Percentiles rank a stretch among this genome's conserved stretches.
phyloP scores from a whole-genome alignment of 192 early-diverging fungal species.

The Ramicandelaber brevisporus region DNA sequence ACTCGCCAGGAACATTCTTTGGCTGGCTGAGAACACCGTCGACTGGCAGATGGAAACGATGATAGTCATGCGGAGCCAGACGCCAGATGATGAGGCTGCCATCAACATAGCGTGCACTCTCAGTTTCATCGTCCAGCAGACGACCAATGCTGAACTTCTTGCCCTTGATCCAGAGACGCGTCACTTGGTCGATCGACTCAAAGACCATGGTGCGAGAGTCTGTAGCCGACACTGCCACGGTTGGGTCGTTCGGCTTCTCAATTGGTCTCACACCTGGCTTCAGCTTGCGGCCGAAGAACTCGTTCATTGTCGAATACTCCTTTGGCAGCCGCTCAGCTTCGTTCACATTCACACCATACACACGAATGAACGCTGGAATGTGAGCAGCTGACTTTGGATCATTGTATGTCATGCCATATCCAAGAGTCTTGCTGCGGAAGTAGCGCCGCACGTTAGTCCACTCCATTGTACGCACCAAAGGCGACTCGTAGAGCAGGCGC shows the following conservation, averaged over 20 bases:
- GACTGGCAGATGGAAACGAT: constrained; percentile 53
- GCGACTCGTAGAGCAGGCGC: constrained; percentile 50
- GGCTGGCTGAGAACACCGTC: constrained; percentile 34
- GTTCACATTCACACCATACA: constrained; percentile 33
- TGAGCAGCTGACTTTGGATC: constrained; percentile 27
- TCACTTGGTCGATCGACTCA: constrained; percentile 28
- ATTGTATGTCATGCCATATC: constrained; percentile 49
- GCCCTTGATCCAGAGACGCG: constrained; percentile 58
- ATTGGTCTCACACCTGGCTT: constrained; percentile 29
- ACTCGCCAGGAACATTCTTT: constrained; percentile 39
- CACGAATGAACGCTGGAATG: constrained; percentile 43
- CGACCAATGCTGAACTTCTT: constrained; percentile 28
- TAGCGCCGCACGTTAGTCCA: constrained; percentile 20
- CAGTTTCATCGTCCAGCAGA: constrained; percentile 22
- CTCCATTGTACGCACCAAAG: too few relatives aligned
- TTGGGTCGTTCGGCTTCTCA: constrained; percentile 14
- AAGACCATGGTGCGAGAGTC: constrained; percentile 50
- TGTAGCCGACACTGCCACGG: constrained; percentile 38
- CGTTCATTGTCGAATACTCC: constrained; percentile 48
- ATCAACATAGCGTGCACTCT: too few relatives aligned
- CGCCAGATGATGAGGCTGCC: constrained; percentile 43
- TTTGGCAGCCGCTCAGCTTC: constrained; percentile 41
- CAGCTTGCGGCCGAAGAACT: constrained; percentile 65
- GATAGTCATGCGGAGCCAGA: constrained; percentile 67
- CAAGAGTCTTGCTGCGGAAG: constrained; percentile 19